These are phyloP conservation scores for Amaranthus tricolor DNA, from an alignment of 179 eudicot genomes.

Conservation along the genomic window DNA sequence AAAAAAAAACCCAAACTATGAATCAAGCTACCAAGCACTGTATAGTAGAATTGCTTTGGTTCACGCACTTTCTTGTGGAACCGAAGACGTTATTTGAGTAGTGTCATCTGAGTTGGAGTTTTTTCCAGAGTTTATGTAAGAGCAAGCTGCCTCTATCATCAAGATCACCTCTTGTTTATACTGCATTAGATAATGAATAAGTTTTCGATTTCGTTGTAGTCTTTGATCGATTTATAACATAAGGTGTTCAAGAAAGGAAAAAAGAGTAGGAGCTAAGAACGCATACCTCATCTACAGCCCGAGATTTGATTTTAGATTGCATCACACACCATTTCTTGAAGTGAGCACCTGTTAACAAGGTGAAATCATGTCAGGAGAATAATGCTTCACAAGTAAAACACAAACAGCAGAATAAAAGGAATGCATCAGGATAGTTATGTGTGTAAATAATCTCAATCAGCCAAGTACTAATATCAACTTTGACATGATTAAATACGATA, in stretches of 20 bases:
- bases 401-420: neutral
- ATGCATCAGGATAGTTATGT: neutral
- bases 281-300: constrained; percentile 69
- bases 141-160: constrained; percentile 62
- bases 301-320: constrained; percentile 79
- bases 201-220: neutral
- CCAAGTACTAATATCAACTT: neutral
- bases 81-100: constrained; percentile 26
- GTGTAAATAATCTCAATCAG: neutral
- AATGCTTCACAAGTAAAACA: neutral
- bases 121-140: constrained; percentile 47
- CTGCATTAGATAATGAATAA: constrained; percentile 35
- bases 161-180: constrained; percentile 70
- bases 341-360: constrained; percentile 65
- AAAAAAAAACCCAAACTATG: constrained; percentile 8
- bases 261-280: neutral
- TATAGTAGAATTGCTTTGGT: neutral
- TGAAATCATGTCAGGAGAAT: neutral
- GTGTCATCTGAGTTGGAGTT: constrained; percentile 26
- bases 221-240: neutral
- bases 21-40: constrained; percentile 11
- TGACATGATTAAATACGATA: too few species aligned
- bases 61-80: constrained; percentile 31
- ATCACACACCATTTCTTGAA: constrained; percentile 95
- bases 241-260: neutral